phyloP scores from a whole-genome alignment of 345 rosid species.

The Punica granatum region DNA sequence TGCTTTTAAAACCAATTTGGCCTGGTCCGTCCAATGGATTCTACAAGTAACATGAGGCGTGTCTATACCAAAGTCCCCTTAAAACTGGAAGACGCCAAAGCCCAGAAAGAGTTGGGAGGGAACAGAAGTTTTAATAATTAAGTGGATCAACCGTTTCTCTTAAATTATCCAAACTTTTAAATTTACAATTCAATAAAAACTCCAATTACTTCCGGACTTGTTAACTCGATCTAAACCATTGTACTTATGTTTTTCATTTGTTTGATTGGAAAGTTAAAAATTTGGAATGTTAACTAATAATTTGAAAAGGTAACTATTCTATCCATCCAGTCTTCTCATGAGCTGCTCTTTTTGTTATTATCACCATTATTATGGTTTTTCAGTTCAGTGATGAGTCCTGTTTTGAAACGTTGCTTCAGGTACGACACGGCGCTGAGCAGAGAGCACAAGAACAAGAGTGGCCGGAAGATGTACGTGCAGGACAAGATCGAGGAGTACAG shows the following conservation, averaged over 20 bases:
- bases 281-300: neutral
- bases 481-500: constrained; percentile 98
- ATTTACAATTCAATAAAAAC: too few relatives aligned
- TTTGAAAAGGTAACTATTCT: neutral
- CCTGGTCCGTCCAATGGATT: neutral
- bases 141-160: neutral
- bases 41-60: neutral
- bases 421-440: constrained; percentile 86
- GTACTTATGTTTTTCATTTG: neutral
- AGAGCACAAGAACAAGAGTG: constrained; percentile 81
- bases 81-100: neutral
- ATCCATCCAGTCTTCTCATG: neutral
- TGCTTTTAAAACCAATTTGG: neutral
- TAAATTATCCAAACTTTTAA: neutral
- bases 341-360: neutral
- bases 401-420: constrained; percentile 28
- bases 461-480: constrained; percentile 99
- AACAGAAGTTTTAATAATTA: neutral
- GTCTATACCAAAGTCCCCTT: neutral
- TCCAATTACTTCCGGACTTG: too few relatives aligned
- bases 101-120: neutral
- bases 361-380: too few relatives aligned
- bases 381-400: neutral
- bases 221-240: neutral
- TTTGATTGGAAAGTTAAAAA: neutral